Percentiles rank a stretch among this genome's conserved stretches.
Conservation (phyloP, 1,284 basidiomycete species). For the Bjerkandera adusta region DNA sequence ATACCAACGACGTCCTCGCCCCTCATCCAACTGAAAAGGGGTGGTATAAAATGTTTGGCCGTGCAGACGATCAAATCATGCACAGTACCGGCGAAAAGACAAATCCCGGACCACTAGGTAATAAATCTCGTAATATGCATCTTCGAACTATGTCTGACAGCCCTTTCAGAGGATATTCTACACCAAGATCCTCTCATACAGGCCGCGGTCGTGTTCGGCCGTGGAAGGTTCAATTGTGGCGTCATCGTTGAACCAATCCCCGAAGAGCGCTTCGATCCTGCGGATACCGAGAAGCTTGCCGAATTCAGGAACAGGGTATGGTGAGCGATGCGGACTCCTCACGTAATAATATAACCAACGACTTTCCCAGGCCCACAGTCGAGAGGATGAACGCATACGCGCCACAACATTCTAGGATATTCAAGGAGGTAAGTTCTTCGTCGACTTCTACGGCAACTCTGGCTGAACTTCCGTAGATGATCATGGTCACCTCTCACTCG, state of each 20-base stretch:
- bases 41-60: slow-evolving; percentile 44
- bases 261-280: slow-evolving; percentile 28
- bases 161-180: slow-evolving; percentile 34
- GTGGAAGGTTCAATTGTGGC: slow-evolving; percentile 39
- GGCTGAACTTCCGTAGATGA: slow-evolving; percentile 27
- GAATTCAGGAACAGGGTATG: slow-evolving; percentile 34
- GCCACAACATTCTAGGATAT: slow-evolving; percentile 34
- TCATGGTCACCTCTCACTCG: slow-evolving; percentile 29
- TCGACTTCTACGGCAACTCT: not conserved
- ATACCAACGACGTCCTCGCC: slow-evolving; percentile 42
- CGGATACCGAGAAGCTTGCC: slow-evolving; percentile 26
- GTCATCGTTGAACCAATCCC: slow-evolving; percentile 38
- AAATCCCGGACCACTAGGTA: slow-evolving; percentile 27
- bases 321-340: slow-evolving; percentile 17
- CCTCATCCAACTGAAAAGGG: slow-evolving; percentile 43
- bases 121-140: not conserved
- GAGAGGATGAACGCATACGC: slow-evolving; percentile 37
- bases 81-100: slow-evolving; percentile 51
- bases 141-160: not conserved
- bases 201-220: slow-evolving; percentile 35
- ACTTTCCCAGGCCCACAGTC: slow-evolving; percentile 32
- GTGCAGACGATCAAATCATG: slow-evolving; percentile 51
- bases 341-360: not conserved
- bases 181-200: slow-evolving; percentile 32
- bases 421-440: slow-evolving; percentile 17